A percentile compares a stretch with the other conserved stretches of the same genome.
Evolutionary conservation across 139 green algal species (phyloP).

Genomic region (Protoeuglena noctilucae): DNA sequence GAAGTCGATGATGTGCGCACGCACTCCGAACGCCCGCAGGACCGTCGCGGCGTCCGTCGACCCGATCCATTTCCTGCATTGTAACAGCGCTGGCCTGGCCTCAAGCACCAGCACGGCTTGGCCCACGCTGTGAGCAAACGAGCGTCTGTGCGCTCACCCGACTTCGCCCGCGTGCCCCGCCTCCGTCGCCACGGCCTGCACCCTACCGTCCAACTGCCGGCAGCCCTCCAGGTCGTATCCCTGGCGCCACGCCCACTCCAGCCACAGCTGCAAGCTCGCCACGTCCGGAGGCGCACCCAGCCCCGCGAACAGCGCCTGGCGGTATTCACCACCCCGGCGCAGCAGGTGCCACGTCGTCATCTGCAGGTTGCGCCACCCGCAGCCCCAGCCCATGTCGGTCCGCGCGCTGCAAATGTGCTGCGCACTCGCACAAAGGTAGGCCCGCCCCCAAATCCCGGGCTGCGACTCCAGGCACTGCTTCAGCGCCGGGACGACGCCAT

Average conservation of each 20-base stretch:
- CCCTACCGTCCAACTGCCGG: neutral
- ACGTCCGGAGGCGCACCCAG: slow-evolving; percentile 6
- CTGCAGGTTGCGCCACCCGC: slow-evolving; percentile 68
- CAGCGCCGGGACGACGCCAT: neutral
- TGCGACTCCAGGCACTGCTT: slow-evolving; percentile 9
- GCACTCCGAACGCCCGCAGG: slow-evolving; percentile 48
- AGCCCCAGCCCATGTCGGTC: slow-evolving; percentile 43
- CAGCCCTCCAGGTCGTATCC: slow-evolving; percentile 19
- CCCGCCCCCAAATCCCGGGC: neutral
- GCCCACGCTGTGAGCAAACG: no score
- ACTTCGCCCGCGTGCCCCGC: slow-evolving; percentile 13
- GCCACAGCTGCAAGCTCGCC: slow-evolving; percentile 14
- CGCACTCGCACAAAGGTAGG: neutral
- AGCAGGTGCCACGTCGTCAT: slow-evolving; percentile 34
- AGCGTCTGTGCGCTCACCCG: no score
- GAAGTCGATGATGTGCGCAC: slow-evolving; percentile 61
- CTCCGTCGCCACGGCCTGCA: neutral
- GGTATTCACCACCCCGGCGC: neutral
- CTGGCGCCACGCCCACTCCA: slow-evolving; percentile 19
- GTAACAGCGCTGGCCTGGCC: no score
- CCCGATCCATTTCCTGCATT: slow-evolving; percentile 57
- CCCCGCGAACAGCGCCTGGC: slow-evolving; percentile 15
- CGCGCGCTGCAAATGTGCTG: slow-evolving; percentile 15
- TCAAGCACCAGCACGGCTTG: no score
- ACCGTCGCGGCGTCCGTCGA: slow-evolving; percentile 58